Conservation (phyloP, 192 early-diverging fungal species). For the Backusella circina region DNA sequence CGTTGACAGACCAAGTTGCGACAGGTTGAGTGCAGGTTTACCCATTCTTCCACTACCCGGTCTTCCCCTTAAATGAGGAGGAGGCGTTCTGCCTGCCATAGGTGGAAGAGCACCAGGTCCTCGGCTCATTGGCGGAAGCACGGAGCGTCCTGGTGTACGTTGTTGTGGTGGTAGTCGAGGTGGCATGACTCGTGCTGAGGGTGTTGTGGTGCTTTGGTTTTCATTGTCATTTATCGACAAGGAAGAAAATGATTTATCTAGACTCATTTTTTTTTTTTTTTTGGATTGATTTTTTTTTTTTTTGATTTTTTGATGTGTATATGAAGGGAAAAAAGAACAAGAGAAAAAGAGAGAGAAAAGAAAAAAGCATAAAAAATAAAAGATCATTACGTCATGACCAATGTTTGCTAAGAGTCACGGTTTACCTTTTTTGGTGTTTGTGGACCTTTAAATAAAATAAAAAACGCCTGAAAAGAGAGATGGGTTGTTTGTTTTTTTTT, state of each 20-base stretch:
- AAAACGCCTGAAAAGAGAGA: not conserved
- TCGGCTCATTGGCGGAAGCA: constrained; percentile 23
- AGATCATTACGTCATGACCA: not conserved
- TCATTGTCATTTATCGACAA: constrained; percentile 18
- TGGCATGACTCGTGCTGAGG: not conserved
- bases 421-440: not conserved
- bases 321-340: not conserved
- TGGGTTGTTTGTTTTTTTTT: not conserved
- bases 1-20: constrained; percentile 22
- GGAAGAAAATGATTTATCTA: constrained; percentile 19
- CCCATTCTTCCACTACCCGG: constrained; percentile 7
- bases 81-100: constrained; percentile 5
- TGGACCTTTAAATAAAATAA: constrained; percentile 1
- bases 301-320: too few species aligned
- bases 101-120: constrained; percentile 14
- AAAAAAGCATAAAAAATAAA: not conserved
- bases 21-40: constrained; percentile 21
- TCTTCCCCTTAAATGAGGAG: not conserved
- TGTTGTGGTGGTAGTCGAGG: not conserved
- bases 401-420: not conserved
- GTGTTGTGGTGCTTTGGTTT: not conserved
- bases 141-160: constrained; percentile 8
- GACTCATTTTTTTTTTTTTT: constrained; percentile 15
- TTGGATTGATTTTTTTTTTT: not conserved
- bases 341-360: not conserved